Evolutionary conservation across 495 filamentous ascomycete species (phyloP), one percentile per base, ranked within the genome.

Genomic region (Usnea hakonensis): DNA sequence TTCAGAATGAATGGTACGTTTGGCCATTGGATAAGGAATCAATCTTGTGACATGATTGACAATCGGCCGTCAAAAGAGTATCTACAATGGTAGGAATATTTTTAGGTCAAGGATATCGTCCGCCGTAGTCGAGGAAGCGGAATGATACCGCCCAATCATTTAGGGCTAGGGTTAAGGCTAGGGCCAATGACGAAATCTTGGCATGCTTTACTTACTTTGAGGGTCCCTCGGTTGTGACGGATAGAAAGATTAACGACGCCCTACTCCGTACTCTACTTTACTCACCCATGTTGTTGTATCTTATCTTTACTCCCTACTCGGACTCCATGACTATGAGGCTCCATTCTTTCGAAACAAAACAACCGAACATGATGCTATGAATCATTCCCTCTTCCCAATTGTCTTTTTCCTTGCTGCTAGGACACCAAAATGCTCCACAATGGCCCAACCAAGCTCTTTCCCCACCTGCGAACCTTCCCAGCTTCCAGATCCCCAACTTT

Each of bases 1-100:
- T 23, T 69, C 67, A 30, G 67, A 60, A 28, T 58, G 63, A 52
- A 70, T 21, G 11, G 14, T 35, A 33, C 58, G 62, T 40, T 68
- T 68, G 36, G 48, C 64, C 66, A 68, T 68, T n/a, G n/a, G n/a
- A 13, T 14, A 26, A 3, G 4, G n/a, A 17, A 11, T 13, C 26
- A 8, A 38, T n/a, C 35, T 36, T 36, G 35, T 14, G 48, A 32
- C 13, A 5, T 8, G 16, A 2, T 44, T 14, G 23, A 30, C 7
- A 8, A 44, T 30, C 9, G n/a, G 36, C 28, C 9, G 21, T 17
- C 28, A 21, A 35, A 30, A 5, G 19, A 13, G 1, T 33, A 58
- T 19, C 40, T 30, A 30, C 32, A 19, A 36, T 44, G 3, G n/a
- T 28, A 23, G 3, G n/a, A 10, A 16, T n/a, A 58, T 5, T 11